These are phyloP conservation scores for Magnaporthiopsis poae DNA, from an alignment of 2,329 filamentous ascomycete species.

Conservation along the genomic window DNA sequence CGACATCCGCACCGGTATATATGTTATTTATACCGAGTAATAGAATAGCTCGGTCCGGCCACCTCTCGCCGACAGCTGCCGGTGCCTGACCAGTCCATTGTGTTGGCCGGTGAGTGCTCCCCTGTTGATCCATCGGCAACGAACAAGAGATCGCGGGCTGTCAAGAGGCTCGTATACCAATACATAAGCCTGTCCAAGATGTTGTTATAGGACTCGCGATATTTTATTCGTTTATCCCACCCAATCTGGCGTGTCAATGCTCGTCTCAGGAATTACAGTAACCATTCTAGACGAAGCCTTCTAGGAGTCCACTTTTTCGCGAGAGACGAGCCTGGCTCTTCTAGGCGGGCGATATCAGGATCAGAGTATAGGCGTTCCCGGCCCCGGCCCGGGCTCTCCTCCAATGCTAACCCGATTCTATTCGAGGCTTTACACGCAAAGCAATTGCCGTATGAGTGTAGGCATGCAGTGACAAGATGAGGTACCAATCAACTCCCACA, in stretches of 20 bases:
- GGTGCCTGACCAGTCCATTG: no score
- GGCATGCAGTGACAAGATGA: background rate
- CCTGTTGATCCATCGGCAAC: background rate
- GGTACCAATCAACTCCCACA: background rate
- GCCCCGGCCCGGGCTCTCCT: background rate
- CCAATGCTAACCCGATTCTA: background rate
- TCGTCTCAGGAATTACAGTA: no score
- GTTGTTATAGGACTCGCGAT: background rate
- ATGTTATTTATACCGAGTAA: no score
- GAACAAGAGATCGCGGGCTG: background rate
- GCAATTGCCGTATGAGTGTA: no score
- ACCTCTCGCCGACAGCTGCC: background rate
- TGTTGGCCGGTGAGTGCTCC: no score
- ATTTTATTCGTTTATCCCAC: background rate
- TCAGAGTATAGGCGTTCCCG: background rate
- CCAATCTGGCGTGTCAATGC: background rate
- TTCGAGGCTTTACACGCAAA: background rate
- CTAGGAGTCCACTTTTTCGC: no score
- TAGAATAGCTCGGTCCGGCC: background rate
- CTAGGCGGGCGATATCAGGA: background rate
- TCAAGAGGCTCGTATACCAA: no score
- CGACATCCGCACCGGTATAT: no score
- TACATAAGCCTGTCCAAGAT: background rate
- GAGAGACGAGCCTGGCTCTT: background rate
- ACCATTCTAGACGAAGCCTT: no score